Base-by-base conservation (phyloP, 2,329 filamentous ascomycete species). In the Penicillium aurantiogriseum region DNA sequence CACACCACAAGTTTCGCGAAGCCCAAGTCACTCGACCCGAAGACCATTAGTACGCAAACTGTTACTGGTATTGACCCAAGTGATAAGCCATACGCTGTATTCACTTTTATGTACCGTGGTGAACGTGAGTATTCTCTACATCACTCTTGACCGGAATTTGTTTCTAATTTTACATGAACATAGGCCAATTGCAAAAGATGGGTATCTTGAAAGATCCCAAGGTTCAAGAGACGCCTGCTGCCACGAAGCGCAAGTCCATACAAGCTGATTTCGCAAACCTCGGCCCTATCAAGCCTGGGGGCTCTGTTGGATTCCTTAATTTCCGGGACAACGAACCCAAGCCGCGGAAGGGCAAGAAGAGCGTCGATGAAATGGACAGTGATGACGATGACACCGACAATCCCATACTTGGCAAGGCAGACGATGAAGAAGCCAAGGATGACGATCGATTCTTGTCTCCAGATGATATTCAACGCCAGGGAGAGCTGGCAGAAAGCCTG, bases 1-100 rank as follows among this genome's bases (percentile, higher is more conserved):
- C 94, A 99, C 73, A 97, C 94, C 2, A 97, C 94, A 8, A 96
- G 92, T 72, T 97, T 97, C 75, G 93, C 93, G 10, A 96, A 97
- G 77, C 93, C 92, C 15, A 97, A 97, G 81, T 89, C 91, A 1
- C 82, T 97, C 52, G 95, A 97, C 77, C 93, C 93, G 0, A 97
- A 97, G 78, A 92, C 91, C 2, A 99, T 99, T 71, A 97, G 92
- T 71, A 99, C 94, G 3, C 94, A 99, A 77, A 99, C 94, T 0
- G 94, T 99, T n/a, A 97, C 94, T 9, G 94, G 93, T 19, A 96
- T 97, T 61, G 94, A 99, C 74, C 91, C 92, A 0, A 92, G 92
- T 21, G 93, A 97, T 62, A 94, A 93, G 76, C 94, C 95, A 4
- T 99, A 96, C 77, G 94, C 94, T 4, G 88, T 90, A 9, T 99